Evolutionary conservation across 2,329 filamentous ascomycete genomes (phyloP).

Genomic region (Geosmithia flava): DNA sequence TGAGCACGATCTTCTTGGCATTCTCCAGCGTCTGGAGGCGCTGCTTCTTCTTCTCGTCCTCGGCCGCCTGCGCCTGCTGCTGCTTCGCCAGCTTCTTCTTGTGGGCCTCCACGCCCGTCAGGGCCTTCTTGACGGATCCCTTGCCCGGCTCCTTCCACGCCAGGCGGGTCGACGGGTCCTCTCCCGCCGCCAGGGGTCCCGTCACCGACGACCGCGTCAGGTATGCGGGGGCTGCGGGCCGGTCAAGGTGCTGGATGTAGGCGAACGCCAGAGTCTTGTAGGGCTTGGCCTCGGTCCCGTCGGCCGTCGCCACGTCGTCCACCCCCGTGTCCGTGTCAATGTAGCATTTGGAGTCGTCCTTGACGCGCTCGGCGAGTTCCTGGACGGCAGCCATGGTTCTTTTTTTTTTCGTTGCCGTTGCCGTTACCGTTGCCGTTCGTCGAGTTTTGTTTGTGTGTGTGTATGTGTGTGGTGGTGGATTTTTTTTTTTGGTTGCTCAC

Average conservation of each 20-base stretch:
- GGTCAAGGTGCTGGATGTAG: slow-evolving; percentile 56
- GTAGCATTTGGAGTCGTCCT: slow-evolving; percentile 1
- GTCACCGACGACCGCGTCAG: slow-evolving; percentile 56
- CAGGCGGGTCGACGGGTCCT: slow-evolving; percentile 47
- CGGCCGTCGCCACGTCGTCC: slow-evolving; percentile 52
- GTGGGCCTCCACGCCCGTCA: slow-evolving; percentile 59
- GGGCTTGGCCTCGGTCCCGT: slow-evolving; percentile 60
- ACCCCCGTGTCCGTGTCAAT: slow-evolving; percentile 3
- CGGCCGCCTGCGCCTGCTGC: slow-evolving; percentile 56
- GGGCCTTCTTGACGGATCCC: slow-evolving; percentile 70
- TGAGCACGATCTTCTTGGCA: slow-evolving; percentile 61
- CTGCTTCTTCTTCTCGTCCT: slow-evolving; percentile 61
- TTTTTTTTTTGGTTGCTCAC: too few species aligned
- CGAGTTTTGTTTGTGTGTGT: background rate
- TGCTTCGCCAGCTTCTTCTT: slow-evolving; percentile 80
- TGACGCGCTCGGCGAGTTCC: slow-evolving; percentile 4
- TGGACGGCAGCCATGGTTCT: slow-evolving; percentile 4
- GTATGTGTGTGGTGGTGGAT: too few species aligned
- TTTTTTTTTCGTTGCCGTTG: too few species aligned
- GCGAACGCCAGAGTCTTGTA: slow-evolving; percentile 75
- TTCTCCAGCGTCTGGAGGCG: slow-evolving; percentile 56
- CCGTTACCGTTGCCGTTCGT: background rate
- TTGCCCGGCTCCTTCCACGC: slow-evolving; percentile 77
- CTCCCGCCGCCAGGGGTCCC: slow-evolving; percentile 44
- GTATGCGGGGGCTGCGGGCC: slow-evolving; percentile 39